Percentiles rank a stretch among this genome's conserved stretches.
Evolutionary conservation across 768 basidiomycete genomes (phyloP).

Genomic region (Agaricus subrufescens): DNA sequence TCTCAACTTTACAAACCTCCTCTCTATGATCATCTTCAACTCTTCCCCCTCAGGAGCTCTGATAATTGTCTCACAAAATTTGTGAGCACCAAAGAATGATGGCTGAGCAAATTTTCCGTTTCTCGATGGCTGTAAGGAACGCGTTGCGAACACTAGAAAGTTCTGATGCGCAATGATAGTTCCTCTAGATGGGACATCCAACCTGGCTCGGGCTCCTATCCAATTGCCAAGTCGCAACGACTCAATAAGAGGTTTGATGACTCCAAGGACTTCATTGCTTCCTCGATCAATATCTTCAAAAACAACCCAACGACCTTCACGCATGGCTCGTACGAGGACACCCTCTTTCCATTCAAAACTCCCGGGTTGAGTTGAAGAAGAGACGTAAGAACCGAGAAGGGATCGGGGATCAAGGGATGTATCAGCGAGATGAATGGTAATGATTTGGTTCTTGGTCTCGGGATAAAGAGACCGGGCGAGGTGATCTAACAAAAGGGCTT

Average conservation of each 20-base stretch:
- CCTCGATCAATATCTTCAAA: constrained; percentile 91
- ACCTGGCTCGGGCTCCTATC: constrained; percentile 65
- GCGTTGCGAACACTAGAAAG: constrained; percentile 88
- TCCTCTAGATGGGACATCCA: constrained; percentile 74
- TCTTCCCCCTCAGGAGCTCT: constrained; percentile 61
- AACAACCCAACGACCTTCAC: constrained; percentile 88
- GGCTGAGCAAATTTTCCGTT: constrained; percentile 48
- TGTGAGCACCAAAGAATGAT: constrained; percentile 81
- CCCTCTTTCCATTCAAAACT: constrained; percentile 97
- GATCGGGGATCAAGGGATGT: constrained; percentile 94
- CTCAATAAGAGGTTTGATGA: constrained; percentile 81
- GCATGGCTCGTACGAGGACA: constrained; percentile 83
- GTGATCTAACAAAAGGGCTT: constrained; percentile 73
- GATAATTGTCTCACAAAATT: constrained; percentile 70
- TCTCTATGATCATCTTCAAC: constrained; percentile 61
- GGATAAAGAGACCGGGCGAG: constrained; percentile 68
- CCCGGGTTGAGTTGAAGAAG: constrained; percentile 78
- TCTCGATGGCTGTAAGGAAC: constrained; percentile 53
- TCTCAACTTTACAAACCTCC: constrained; percentile 61
- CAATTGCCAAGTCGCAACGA: constrained; percentile 63
- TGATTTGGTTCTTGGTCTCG: constrained; percentile 56
- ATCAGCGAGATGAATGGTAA: constrained; percentile 89
- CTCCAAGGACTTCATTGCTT: constrained; percentile 83
- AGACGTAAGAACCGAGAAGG: constrained; percentile 88
- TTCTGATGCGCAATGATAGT: constrained; percentile 68